A percentile compares a stretch with the other conserved stretches of the same genome.
phyloP scores from a whole-genome alignment of 2,329 filamentous ascomycete species.

The Lasiodiplodia hormozganensis region DNA sequence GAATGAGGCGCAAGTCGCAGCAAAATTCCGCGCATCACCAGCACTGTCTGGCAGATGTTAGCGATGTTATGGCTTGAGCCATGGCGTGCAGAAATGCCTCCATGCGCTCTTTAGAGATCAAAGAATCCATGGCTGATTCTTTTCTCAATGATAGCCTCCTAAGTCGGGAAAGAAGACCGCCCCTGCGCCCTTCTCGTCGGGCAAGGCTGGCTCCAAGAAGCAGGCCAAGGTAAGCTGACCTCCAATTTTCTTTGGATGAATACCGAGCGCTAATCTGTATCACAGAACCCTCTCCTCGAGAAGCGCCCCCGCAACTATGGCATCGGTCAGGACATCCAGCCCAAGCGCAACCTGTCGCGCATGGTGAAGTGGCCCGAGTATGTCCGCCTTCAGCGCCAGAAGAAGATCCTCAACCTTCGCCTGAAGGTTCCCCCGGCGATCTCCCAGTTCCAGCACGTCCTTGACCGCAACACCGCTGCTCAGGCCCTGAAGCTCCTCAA shows the following conservation, averaged over 20 bases:
- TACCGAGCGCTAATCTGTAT: slow-evolving; percentile 6
- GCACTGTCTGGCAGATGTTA: slow-evolving; percentile 11
- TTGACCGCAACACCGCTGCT: slow-evolving; percentile 72
- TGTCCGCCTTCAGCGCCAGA: slow-evolving; percentile 89
- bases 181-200: slow-evolving; percentile 93
- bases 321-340: slow-evolving; percentile 99
- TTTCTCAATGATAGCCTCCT: slow-evolving; percentile 99
- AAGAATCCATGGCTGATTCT: slow-evolving; percentile 79
- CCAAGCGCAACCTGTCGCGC: slow-evolving; percentile 76
- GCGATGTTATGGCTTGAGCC: slow-evolving; percentile 30
- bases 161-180: slow-evolving; percentile 98
- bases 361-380: slow-evolving; percentile 99
- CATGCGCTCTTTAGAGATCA: slow-evolving; percentile 29
- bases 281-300: slow-evolving; percentile 98
- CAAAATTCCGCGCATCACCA: slow-evolving; percentile 27
- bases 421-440: slow-evolving; percentile 98
- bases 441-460: slow-evolving; percentile 95
- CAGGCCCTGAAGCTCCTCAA: slow-evolving; percentile 99
- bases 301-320: slow-evolving; percentile 97
- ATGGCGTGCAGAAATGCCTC: slow-evolving; percentile 22
- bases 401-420: slow-evolving; percentile 97
- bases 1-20: slow-evolving; percentile 21
- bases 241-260: background rate
- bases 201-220: slow-evolving; percentile 95
- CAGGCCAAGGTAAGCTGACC: slow-evolving; percentile 80